Evolutionary conservation across 371 early-diverging fungal species (phyloP), one percentile per base, ranked within the genome.

Genomic region (Catenaria anguillulae): DNA sequence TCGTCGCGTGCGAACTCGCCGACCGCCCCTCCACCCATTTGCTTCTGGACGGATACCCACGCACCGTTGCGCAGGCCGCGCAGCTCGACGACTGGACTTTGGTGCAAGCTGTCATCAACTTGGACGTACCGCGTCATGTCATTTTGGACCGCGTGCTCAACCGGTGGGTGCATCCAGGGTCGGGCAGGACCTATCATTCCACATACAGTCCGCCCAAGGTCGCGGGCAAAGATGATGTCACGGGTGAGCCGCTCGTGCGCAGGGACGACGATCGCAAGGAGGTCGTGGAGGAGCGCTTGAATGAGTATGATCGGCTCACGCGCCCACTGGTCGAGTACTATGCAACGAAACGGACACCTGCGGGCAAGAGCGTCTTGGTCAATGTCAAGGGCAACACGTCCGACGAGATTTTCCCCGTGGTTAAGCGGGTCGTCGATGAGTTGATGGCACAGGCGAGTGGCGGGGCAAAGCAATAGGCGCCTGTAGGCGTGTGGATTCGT

Each of bases 1-100:
- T 97, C 43, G 78, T 97, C 61, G 76, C 84, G 59, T 63, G 63
- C 36, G 90, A 92, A 64, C 71, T 92, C 48, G 63, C 63, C 31
- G 68, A 26, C 12, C 55, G 26, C 65, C 31, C 65, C 60, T 36
- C 67, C 56, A 52, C 83, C 73, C 81, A 80, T 63, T 90, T 92
- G 86, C 72, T 97, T 17, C 80, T 97, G 26, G 98, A 97, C 76
- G 99, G 99, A 21, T 99, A 92, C 70, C 99, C 99, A 45, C 80
- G 99, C 50, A 94, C 87, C 3, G 66, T 89, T 33, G 66, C 67
- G 5, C 99, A 99, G 75, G 95, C 98, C 1, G 65, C 81, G 60
- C 77, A 79, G 12, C 73, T 96, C 4, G 60, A 40, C 13, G 64
- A 71, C 24, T 65, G 67, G 37, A 66, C 69, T 33, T 65, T 65